phyloP scores from a whole-genome alignment of 2,329 filamentous ascomycete genomes.

The Nothopassalora personata region DNA sequence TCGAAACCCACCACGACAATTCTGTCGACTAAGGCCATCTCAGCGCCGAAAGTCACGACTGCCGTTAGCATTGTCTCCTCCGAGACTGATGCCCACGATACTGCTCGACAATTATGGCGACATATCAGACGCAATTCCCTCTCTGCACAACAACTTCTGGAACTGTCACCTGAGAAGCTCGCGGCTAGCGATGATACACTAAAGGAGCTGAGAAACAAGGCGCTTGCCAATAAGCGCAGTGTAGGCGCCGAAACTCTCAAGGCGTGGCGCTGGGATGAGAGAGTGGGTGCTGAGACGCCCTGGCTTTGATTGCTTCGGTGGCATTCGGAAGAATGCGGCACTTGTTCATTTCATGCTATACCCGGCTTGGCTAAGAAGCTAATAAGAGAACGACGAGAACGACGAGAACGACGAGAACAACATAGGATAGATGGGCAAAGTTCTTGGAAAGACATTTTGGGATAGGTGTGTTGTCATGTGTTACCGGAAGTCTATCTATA shows the following conservation, averaged over 20 bases:
- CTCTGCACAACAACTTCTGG: conserved; percentile 21
- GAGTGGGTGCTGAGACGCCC: conserved; percentile 19
- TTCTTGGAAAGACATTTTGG: background rate
- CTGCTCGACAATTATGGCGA: conserved; percentile 35
- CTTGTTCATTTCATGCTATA: background rate
- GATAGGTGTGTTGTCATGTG: background rate
- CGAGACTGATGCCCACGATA: conserved; percentile 17
- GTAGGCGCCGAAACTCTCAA: conserved; percentile 38
- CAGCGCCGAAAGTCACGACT: conserved; percentile 12
- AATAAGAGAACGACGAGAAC: background rate
- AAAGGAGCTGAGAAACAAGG: conserved; percentile 29
- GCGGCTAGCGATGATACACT: conserved; percentile 24
- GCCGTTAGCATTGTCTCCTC: conserved; percentile 3
- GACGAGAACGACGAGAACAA: background rate
- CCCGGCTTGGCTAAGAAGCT: background rate
- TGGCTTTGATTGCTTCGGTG: conserved; percentile 21
- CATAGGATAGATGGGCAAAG: background rate
- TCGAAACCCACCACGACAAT: conserved; percentile 6
- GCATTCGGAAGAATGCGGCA: background rate
- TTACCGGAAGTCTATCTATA: background rate
- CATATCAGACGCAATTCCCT: conserved; percentile 34
- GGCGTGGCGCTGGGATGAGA: conserved; percentile 32
- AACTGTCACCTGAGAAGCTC: conserved; percentile 20
- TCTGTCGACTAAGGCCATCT: conserved; percentile 8
- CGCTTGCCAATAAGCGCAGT: conserved; percentile 37